Evolutionary conservation across 2,329 filamentous ascomycete genomes (phyloP).

Genomic region (Microcyclosporella mali): DNA sequence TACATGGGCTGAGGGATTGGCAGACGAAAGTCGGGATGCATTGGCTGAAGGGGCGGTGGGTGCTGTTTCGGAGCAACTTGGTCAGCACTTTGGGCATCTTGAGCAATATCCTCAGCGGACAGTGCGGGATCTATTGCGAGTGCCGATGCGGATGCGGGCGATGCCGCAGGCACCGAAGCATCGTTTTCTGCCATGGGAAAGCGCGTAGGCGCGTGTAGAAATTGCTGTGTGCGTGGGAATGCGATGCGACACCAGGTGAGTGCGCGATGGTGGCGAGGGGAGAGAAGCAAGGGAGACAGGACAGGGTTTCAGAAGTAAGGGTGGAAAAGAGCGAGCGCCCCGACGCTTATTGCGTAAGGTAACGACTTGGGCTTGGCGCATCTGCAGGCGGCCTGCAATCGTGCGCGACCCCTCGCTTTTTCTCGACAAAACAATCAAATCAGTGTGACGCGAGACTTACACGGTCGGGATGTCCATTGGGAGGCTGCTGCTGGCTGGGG

Average conservation of each 20-base stretch:
- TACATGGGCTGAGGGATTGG: slow-evolving; percentile 44
- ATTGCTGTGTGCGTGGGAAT: too few species aligned
- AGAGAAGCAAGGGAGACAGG: not conserved
- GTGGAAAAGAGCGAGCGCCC: slow-evolving; percentile 8
- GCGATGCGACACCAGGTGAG: slow-evolving; percentile 15
- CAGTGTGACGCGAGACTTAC: too few species aligned
- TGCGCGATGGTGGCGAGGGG: slow-evolving; percentile 2
- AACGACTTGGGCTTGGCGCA: slow-evolving; percentile 22
- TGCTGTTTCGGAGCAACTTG: slow-evolving; percentile 28
- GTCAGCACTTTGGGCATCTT: slow-evolving; percentile 17
- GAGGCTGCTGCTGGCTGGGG: too few species aligned
- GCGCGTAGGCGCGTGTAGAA: too few species aligned
- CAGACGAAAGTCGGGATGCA: slow-evolving; percentile 41
- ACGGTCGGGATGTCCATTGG: too few species aligned
- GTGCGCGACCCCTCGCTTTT: too few species aligned
- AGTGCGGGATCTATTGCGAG: slow-evolving; percentile 29
- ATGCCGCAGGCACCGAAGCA: too few species aligned
- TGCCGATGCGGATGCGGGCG: too few species aligned
- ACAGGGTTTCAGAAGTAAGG: slow-evolving; percentile 12
- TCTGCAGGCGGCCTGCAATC: too few species aligned
- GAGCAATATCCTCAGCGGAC: slow-evolving; percentile 12
- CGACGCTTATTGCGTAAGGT: slow-evolving; percentile 14
- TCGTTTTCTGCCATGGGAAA: too few species aligned
- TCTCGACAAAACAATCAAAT: too few species aligned
- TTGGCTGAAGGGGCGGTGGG: slow-evolving; percentile 37